Evolutionary conservation across 148 eudicot species (phyloP), one percentile per base, ranked within the genome.

Genomic region (Selenicereus undatus): DNA sequence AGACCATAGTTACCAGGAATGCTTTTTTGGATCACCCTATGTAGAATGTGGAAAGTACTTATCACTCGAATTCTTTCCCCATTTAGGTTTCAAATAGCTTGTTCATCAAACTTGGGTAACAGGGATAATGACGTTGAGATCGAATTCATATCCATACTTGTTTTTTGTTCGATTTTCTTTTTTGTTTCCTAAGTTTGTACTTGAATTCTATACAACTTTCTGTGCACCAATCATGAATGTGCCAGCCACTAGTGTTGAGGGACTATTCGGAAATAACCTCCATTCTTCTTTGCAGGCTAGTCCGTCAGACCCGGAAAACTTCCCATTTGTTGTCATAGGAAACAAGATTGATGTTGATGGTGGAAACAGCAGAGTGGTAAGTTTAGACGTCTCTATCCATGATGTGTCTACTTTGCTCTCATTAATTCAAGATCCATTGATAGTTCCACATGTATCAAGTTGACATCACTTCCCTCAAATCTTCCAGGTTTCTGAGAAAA

Each of bases 291-390:
- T 82, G 86, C 96, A 95, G 98, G 97, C 98, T 64, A 91, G 89
- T 73, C 98, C 97, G 75, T 91, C 96, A 6, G 97, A 95, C 89
- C 98, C 98, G 79, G 97, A 93, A 71, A 95, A 95, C 81, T 95
- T 95, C 71, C 97, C 98, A 60, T 95, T 93, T 87, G 96, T 95
- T 85, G 98, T 95, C 60, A 88, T 95, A 66, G 98, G 98, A 76
- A 93, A 95, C 90, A 93, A 93, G 89, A 77, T 86, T 77, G 98
- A 93, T 81, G 87, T 91, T 74, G 94, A 95, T 84, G 98, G 97
- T 72, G 97, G 96, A 81, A 93, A 88, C 80, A 91, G 93, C 75
- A 89, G 98, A 82, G 97, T 90, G 91, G 98, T 95, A 87, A 69
- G 88, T 81, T 39, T n/a, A 73, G 17, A 42, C 30, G 16, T 18